These are phyloP conservation scores for Acanthochlamys bracteata DNA, from an alignment of 106 monocot species.

Conservation along the genomic window DNA sequence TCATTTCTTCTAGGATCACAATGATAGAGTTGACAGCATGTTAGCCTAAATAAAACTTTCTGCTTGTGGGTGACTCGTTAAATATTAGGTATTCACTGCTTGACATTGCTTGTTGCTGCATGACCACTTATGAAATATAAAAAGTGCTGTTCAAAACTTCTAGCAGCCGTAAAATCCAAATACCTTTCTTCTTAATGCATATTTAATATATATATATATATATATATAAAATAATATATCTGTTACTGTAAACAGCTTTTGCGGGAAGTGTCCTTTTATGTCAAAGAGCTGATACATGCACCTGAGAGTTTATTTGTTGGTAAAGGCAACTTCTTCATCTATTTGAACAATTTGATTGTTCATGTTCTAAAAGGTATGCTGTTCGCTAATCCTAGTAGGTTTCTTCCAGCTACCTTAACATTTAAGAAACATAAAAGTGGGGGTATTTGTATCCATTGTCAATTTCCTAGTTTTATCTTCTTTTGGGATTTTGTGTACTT, in stretches of 20 bases:
- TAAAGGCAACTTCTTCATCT: conserved; percentile 49
- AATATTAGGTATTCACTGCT: no score
- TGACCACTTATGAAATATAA: no score
- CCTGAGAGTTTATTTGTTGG: conserved; percentile 44
- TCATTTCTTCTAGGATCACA: no score
- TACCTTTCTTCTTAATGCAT: no score
- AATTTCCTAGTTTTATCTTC: no score
- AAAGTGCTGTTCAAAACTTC: no score
- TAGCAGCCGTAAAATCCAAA: no score
- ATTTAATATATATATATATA: background rate
- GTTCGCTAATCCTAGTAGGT: background rate
- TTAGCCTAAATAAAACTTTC: no score
- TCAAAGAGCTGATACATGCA: conserved; percentile 38
- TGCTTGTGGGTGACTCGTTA: no score
- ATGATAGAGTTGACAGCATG: no score
- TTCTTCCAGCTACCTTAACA: background rate
- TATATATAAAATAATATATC: background rate
- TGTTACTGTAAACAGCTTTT: conserved; percentile 26
- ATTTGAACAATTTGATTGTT: conserved; percentile 41
- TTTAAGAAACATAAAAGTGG: background rate
- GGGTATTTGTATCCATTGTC: background rate
- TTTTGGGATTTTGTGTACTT: no score
- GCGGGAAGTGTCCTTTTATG: conserved; percentile 23
- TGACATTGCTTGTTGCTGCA: no score
- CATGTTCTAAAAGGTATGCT: conserved; percentile 45